phyloP scores from a whole-genome alignment of 257 asterid species.

The Capsicum chinense region DNA sequence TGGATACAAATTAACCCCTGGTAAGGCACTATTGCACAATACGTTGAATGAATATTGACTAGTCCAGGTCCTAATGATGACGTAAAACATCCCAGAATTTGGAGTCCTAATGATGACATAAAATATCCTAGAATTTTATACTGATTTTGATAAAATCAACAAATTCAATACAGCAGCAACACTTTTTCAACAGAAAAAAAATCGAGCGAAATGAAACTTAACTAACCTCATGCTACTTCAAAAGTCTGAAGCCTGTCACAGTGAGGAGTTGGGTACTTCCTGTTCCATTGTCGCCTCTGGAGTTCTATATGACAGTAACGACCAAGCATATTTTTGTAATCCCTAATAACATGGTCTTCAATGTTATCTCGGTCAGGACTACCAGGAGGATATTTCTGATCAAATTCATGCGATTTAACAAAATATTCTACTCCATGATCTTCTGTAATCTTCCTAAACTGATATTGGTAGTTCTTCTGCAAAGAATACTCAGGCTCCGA shows the following conservation, averaged over 20 bases:
- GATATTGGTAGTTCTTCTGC: conserved; percentile 84
- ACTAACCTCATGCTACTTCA: conserved; percentile 69
- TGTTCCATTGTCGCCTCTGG: conserved; percentile 97
- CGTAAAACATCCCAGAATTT: background rate
- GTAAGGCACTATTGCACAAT: background rate
- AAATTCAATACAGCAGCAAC: background rate
- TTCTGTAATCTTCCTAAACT: conserved; percentile 70
- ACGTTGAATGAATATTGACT: background rate
- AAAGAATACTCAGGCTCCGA: conserved; percentile 94
- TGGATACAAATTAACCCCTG: background rate
- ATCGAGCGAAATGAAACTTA: conserved; percentile 3
- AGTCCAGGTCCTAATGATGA: background rate
- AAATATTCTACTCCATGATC: conserved; percentile 75
- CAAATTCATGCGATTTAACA: conserved; percentile 78
- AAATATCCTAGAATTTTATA: background rate
- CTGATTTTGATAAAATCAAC: background rate
- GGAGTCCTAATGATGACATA: background rate
- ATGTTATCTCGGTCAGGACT: conserved; percentile 64
- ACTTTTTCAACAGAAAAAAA: background rate
- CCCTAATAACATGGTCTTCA: conserved; percentile 72
- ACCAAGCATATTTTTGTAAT: conserved; percentile 78
- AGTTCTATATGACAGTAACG: conserved; percentile 93
- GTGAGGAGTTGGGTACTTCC: conserved; percentile 91
- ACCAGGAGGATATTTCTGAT: conserved; percentile 65
- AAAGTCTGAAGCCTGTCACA: conserved; percentile 84